A percentile compares a stretch with the other conserved stretches of the same genome.
These are phyloP conservation scores for Ustilago curta DNA, from an alignment of 1,284 basidiomycete genomes.

Conservation along the genomic window DNA sequence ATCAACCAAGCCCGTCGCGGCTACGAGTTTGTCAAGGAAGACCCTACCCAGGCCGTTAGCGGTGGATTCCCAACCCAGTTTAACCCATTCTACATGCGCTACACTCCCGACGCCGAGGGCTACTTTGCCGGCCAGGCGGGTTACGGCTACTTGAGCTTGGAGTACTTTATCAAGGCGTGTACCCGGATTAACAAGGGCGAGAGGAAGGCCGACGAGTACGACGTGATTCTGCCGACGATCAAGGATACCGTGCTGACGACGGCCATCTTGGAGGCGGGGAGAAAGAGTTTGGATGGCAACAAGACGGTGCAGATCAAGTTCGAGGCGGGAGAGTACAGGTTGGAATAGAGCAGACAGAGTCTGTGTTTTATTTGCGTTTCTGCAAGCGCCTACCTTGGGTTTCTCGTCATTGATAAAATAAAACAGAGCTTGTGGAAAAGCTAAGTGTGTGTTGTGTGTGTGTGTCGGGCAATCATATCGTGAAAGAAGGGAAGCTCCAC, in stretches of 20 bases:
- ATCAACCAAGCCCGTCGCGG: slow-evolving; percentile 94
- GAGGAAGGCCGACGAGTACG: slow-evolving; percentile 77
- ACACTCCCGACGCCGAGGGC: slow-evolving; percentile 87
- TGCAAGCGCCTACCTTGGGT: too few species aligned
- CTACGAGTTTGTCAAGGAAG: slow-evolving; percentile 86
- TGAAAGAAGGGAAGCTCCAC: too few species aligned
- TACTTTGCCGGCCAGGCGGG: slow-evolving; percentile 92
- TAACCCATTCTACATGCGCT: slow-evolving; percentile 96
- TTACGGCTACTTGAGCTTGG: slow-evolving; percentile 88
- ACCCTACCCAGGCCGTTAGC: slow-evolving; percentile 79
- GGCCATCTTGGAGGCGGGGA: slow-evolving; percentile 88
- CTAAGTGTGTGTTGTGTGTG: too few species aligned
- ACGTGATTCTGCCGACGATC: slow-evolving; percentile 86
- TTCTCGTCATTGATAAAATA: too few species aligned
- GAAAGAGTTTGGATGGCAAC: slow-evolving; percentile 88
- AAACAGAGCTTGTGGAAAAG: too few species aligned
- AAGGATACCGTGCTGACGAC: slow-evolving; percentile 88
- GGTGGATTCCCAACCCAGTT: slow-evolving; percentile 70
- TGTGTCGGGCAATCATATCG: too few species aligned
- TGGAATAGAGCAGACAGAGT: slow-evolving; percentile 73
- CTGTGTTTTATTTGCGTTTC: too few species aligned
- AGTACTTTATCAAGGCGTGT: slow-evolving; percentile 82
- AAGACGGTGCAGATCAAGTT: slow-evolving; percentile 81
- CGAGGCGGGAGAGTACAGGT: slow-evolving; percentile 76
- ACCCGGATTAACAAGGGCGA: slow-evolving; percentile 77